phyloP scores from a whole-genome alignment of 1,139 yeast genomes.

The Arxiozyma heterogenica region DNA sequence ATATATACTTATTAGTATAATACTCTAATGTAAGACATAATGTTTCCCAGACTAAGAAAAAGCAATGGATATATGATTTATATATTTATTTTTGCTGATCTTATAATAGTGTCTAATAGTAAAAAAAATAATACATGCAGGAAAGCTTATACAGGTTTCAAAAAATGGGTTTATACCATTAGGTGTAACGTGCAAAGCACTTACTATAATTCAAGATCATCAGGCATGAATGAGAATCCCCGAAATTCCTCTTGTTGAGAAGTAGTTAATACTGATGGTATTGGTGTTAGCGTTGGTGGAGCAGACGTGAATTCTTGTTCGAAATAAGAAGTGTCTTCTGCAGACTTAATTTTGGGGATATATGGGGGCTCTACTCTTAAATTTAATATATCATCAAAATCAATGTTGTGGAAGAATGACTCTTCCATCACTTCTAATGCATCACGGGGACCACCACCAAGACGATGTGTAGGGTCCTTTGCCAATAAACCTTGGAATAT shows the following conservation, averaged over 20 bases:
- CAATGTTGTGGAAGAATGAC: slow-evolving; percentile 81
- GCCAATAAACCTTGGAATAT: slow-evolving; percentile 83
- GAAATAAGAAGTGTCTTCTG: slow-evolving; percentile 86
- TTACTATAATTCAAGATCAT: slow-evolving; percentile 33
- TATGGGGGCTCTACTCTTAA: slow-evolving; percentile 78
- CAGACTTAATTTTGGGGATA: slow-evolving; percentile 69
- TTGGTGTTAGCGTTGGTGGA: slow-evolving; percentile 91
- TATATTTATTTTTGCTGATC: background rate
- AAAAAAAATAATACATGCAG: background rate
- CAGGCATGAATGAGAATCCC: slow-evolving; percentile 87
- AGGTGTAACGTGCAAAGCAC: background rate
- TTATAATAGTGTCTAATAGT: background rate
- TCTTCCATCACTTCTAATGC: slow-evolving; percentile 93
- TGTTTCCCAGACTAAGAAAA: background rate
- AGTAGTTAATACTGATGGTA: slow-evolving; percentile 75
- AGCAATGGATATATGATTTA: background rate
- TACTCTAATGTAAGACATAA: too few species aligned
- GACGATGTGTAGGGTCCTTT: slow-evolving; percentile 73
- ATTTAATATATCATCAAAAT: slow-evolving; percentile 76
- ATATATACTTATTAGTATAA: too few species aligned
- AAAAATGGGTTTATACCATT: background rate
- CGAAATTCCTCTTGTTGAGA: slow-evolving; percentile 94
- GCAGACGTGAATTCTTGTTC: slow-evolving; percentile 93
- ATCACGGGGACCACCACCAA: slow-evolving; percentile 81
- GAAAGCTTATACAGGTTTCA: background rate